These are phyloP conservation scores for Phytopythium oedochilum DNA, from an alignment of 352 stramenopile species.

Conservation along the genomic window DNA sequence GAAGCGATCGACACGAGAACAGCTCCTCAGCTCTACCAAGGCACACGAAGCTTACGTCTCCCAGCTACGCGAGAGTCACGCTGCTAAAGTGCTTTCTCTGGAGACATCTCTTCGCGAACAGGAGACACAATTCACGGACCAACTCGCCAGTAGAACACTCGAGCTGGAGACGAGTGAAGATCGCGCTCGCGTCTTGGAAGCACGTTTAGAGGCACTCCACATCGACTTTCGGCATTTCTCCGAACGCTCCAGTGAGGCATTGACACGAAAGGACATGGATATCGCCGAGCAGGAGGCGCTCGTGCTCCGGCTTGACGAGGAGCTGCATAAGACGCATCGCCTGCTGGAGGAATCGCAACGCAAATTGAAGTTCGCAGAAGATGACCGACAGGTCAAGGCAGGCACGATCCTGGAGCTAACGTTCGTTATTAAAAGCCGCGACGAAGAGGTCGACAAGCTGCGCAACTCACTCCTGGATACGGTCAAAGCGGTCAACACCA, in stretches of 20 bases:
- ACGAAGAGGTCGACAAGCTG: conserved; percentile 64
- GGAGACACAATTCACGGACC: conserved; percentile 23
- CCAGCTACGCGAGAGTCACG: conserved; percentile 42
- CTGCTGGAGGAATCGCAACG: conserved; percentile 22
- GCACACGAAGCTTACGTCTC: conserved; percentile 20
- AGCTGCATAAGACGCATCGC: conserved; percentile 10
- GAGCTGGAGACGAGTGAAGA: conserved; percentile 19
- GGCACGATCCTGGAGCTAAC: conserved; percentile 68
- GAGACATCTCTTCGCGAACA: conserved; percentile 45
- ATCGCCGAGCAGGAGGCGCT: conserved; percentile 25
- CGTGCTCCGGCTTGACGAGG: conserved; percentile 18
- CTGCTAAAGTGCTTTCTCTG: conserved; percentile 28
- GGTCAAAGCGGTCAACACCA: conserved; percentile 46
- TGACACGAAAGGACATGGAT: conserved; percentile 39
- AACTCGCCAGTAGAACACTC: conserved; percentile 8
- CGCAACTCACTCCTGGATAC: conserved; percentile 42
- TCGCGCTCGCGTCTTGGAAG: conserved; percentile 20
- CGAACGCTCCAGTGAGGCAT: conserved; percentile 13
- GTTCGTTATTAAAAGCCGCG: conserved; percentile 69
- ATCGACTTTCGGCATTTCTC: conserved; percentile 9
- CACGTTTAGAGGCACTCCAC: conserved; percentile 10
- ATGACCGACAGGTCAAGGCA: conserved; percentile 46
- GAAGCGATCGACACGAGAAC: conserved; percentile 23
- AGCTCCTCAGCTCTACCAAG: conserved; percentile 24
- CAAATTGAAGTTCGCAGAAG: conserved; percentile 23